Conservation (phyloP, 805 yeast species). For the Cyberlindnera veronae region DNA sequence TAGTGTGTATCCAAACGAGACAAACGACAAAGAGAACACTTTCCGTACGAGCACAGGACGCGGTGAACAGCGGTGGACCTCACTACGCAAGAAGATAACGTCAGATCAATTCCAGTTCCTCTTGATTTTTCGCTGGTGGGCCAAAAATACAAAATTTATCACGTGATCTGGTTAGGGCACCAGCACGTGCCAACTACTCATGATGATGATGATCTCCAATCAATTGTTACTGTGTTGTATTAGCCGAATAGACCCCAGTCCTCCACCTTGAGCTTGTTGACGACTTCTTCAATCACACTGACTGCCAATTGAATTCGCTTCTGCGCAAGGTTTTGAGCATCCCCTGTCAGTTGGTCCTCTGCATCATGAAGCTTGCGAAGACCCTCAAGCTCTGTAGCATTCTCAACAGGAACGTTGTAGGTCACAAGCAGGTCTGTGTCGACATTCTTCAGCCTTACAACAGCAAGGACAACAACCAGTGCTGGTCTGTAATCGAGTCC, state of each 20-base stretch:
- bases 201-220: too few relatives aligned
- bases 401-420: slow-evolving; percentile 52
- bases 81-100: too few relatives aligned
- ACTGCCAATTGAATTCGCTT: slow-evolving; percentile 30
- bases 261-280: slow-evolving; percentile 34
- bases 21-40: too few relatives aligned
- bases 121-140: too few relatives aligned
- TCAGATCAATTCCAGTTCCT: too few relatives aligned
- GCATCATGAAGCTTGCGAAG: slow-evolving; percentile 14
- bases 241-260: slow-evolving; percentile 47
- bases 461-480: slow-evolving; percentile 51
- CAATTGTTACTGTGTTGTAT: too few relatives aligned
- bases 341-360: not conserved
- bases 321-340: slow-evolving; percentile 21
- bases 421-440: slow-evolving; percentile 61
- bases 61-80: too few relatives aligned
- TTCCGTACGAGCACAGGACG: too few relatives aligned
- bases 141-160: too few relatives aligned
- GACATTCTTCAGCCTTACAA: slow-evolving; percentile 48
- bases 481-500: slow-evolving; percentile 29
- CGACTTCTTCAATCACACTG: slow-evolving; percentile 24
- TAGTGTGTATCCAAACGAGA: too few relatives aligned
- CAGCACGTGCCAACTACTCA: too few relatives aligned
- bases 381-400: slow-evolving; percentile 28
- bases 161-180: too few relatives aligned